Percentiles rank a stretch among this genome's conserved stretches.
Evolutionary conservation across 2,329 filamentous ascomycete genomes (phyloP).

Genomic region (Cyphellophora europaea): DNA sequence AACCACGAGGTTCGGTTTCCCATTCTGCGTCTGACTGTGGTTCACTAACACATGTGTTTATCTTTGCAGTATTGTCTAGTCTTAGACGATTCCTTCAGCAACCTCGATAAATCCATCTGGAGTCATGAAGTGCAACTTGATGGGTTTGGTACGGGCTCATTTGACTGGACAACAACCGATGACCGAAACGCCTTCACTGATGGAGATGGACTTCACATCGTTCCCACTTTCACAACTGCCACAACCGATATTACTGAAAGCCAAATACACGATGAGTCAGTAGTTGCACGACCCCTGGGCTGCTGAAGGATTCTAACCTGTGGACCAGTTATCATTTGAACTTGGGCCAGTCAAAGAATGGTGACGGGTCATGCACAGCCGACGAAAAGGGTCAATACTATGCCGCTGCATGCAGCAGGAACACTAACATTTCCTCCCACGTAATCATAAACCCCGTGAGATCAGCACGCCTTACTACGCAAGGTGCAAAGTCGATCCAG

Average conservation of each 20-base stretch:
- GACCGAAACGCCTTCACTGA: slow-evolving; percentile 40
- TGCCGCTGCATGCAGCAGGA: slow-evolving; percentile 20
- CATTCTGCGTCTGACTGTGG: slow-evolving; percentile 7
- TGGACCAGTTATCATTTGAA: slow-evolving; percentile 26
- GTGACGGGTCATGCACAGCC: slow-evolving; percentile 10
- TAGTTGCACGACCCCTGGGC: slow-evolving; percentile 6
- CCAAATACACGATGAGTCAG: slow-evolving; percentile 13
- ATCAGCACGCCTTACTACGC: slow-evolving; percentile 40
- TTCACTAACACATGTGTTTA: slow-evolving; percentile 8
- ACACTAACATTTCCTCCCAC: slow-evolving; percentile 34
- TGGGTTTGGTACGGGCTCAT: slow-evolving; percentile 40
- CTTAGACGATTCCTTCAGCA: slow-evolving; percentile 40
- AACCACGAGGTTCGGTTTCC: slow-evolving; percentile 11
- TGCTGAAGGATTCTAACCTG: slow-evolving; percentile 16
- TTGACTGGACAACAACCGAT: slow-evolving; percentile 47
- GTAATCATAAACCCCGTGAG: slow-evolving; percentile 42
- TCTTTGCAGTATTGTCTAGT: slow-evolving; percentile 48
- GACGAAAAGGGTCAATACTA: slow-evolving; percentile 7
- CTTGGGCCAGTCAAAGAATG: slow-evolving; percentile 23
- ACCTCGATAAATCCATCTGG: slow-evolving; percentile 35
- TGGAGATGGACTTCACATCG: slow-evolving; percentile 42
- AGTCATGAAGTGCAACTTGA: slow-evolving; percentile 39
- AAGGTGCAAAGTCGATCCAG: slow-evolving; percentile 36
- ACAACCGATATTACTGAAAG: slow-evolving; percentile 22
- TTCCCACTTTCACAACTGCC: slow-evolving; percentile 40